Base-by-base conservation (phyloP, 768 basidiomycete genomes). In the Russula sp. region DNA sequence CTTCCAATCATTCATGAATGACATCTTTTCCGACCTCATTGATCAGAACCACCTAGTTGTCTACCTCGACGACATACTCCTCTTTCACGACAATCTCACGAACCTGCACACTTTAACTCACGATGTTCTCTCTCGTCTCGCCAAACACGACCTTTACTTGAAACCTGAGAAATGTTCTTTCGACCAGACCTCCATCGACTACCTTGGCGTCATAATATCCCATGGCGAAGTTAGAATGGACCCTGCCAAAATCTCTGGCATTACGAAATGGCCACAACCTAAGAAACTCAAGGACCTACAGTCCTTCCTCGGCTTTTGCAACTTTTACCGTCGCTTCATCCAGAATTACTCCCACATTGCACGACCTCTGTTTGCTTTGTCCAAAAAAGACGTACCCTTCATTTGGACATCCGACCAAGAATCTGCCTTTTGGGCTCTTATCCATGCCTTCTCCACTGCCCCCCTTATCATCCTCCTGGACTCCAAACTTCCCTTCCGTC, bases 401-500 rank as follows among this genome's bases (percentile, higher is more conserved):
- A 1, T 22, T 2, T 46, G 44, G 44, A 5, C 13, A 0, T 1
- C 8, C 8, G 5, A 2, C 0, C 10, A 13, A 0, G 5, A 22
- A n/a, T 0, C 0, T 0, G 44, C 44, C 0, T 22, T 22, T 8
- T 1, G 22, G 0, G 4, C 20, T 0, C 44, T 46, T 10, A n/a
- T 46, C 9, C 9, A 8, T 4, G n/a, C n/a, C 2, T n/a, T 46
- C 8, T 9, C n/a, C 4, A 11, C 4, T 0, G 44, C 20, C 1
- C 44, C 44, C 0, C 8, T 22, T 1, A 8, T 46, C 1, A 8
- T 10, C 0, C 20, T 22, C 6, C 44, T n/a, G 22, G n/a, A 46
- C 44, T n/a, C 4, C 0, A 10, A 5, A 0, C 6, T 10, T 0
- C 44, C n/a, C 1, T 46, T 9, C 11, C 7, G n/a, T 0, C n/a